Base-by-base conservation (phyloP, 2,329 filamentous ascomycete species). In the Magnaporthiopsis incrustans region DNA sequence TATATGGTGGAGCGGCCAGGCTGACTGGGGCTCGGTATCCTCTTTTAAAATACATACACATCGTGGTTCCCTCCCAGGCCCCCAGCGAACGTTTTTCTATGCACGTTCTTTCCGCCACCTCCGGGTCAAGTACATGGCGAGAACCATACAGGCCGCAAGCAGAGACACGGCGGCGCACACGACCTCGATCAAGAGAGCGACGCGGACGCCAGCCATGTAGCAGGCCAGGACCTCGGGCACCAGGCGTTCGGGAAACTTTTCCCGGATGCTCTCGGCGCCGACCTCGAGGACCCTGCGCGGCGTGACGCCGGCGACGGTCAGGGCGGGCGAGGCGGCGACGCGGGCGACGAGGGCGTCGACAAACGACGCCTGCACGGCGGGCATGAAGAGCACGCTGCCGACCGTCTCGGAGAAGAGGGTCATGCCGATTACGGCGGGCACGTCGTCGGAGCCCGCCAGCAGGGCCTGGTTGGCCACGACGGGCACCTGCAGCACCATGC, bases 321-420 rank as follows among this genome's bases (percentile, higher is more conserved):
- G 25, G 2, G 35, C 30, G 25, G 59, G 8, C 18, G 59, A 61
- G 4, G 59, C 35, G 35, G 59, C 33, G 5, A 61, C 59, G 32
- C 30, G 26, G n/a, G 22, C 35, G 22, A 61, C 59, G 33, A 61
- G 59, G 3, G 33, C 26, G 59, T 61, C 59, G 22, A 61, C 59
- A 5, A 61, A 50, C 22, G 59, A 38, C 12, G 59, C 59, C 35
- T 61, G 59, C 35, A 44, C 59, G 22, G 59, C 59, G 22, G 59
- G 59, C 59, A 61, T 61, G 30, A 61, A 61, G 15, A 61, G 35
- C 15, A 61, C 59, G 25, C 33, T 61, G 32, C 59, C 59, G 22
- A 61, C 35, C 11, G 59, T 61, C 59, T 61, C 59, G 59, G 38
- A 61, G 59, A 61, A 61, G 35, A 61, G 59, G 3, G 59, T 61